Conservation (phyloP, 2,329 filamentous ascomycete species). For the Neopestalotiopsis rosae region DNA sequence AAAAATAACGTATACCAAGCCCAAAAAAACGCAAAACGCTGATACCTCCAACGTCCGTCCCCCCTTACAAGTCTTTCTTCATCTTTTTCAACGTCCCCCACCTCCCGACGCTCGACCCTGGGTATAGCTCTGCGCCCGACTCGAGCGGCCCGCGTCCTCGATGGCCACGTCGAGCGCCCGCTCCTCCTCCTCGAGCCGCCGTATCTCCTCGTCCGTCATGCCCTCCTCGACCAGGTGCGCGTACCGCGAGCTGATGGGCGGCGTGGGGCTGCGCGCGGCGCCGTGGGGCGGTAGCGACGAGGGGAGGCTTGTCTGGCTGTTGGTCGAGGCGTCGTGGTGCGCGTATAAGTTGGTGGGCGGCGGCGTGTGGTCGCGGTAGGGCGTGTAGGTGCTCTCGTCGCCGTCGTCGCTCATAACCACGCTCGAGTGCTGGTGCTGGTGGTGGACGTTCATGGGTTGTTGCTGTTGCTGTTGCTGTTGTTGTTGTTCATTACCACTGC, state of each 20-base stretch:
- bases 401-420: conserved; percentile 18
- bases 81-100: not conserved
- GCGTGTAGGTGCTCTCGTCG: conserved; percentile 33
- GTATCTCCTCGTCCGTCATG: conserved; percentile 63
- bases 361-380: conserved; percentile 38
- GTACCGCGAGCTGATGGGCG: conserved; percentile 43
- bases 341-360: conserved; percentile 19
- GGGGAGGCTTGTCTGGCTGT: conserved; percentile 28
- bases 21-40: too few relatives aligned
- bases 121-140: not conserved
- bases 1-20: too few relatives aligned
- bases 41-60: too few relatives aligned
- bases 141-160: conserved; percentile 44
- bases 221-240: conserved; percentile 64
- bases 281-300: not conserved
- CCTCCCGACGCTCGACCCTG: not conserved
- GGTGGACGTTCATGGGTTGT: not conserved
- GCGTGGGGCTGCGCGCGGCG: conserved; percentile 20
- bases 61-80: not conserved
- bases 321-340: conserved; percentile 27
- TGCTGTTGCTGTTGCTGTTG: not conserved
- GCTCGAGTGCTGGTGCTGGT: not conserved
- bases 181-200: conserved; percentile 62
- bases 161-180: conserved; percentile 62
- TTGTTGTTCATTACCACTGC: conserved; percentile 23